A percentile compares a stretch with the other conserved stretches of the same genome.
Conservation (phyloP, 2,329 filamentous ascomycete species). For the Fusarium camptoceras region DNA sequence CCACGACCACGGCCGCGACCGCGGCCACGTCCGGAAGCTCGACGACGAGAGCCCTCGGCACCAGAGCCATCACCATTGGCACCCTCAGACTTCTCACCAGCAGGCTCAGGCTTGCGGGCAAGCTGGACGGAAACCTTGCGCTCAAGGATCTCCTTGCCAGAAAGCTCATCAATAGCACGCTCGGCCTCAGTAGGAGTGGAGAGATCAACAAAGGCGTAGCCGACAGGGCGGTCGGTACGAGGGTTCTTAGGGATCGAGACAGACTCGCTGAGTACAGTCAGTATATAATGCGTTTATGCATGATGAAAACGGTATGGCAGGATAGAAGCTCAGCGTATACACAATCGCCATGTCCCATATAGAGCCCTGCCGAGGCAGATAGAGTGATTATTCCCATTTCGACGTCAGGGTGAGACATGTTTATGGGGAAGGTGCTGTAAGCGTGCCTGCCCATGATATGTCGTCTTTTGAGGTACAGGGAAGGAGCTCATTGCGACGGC, state of each 20-base stretch:
- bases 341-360: not conserved
- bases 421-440: constrained; percentile 15
- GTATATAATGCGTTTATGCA: constrained; percentile 40
- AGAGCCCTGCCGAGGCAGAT: not conserved
- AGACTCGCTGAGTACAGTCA: constrained; percentile 77
- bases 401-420: not conserved
- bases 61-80: constrained; percentile 80
- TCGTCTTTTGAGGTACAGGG: constrained; percentile 18
- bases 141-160: constrained; percentile 96
- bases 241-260: constrained; percentile 99
- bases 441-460: constrained; percentile 20
- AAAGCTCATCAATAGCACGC: constrained; percentile 93
- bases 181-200: constrained; percentile 94
- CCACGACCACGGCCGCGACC: constrained; percentile 77
- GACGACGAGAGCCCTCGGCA: constrained; percentile 73
- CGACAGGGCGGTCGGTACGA: constrained; percentile 96
- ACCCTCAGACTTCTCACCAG: constrained; percentile 80
- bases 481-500: constrained; percentile 25
- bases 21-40: constrained; percentile 72
- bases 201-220: constrained; percentile 98
- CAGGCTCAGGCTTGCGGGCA: constrained; percentile 93
- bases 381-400: not conserved
- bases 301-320: not conserved
- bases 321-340: not conserved
- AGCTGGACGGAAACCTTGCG: constrained; percentile 99